Evolutionary conservation across 225 moss, liverwort and hornwort species (phyloP), one percentile per base, ranked within the genome.

Genomic region (Marchantia paleacea): DNA sequence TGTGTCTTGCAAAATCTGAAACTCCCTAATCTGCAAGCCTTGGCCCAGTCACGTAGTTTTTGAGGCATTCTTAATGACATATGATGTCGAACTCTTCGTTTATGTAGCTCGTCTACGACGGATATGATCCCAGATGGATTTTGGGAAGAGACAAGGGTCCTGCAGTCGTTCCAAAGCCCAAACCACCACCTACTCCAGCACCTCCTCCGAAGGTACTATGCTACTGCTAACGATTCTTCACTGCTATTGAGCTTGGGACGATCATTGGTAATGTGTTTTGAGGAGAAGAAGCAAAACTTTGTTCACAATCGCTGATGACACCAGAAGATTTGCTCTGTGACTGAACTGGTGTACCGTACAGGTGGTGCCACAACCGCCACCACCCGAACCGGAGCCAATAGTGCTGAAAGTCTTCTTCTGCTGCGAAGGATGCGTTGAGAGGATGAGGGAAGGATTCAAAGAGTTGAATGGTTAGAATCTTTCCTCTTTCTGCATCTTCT

Each of bases 111-210:
- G 73, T 72, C 58, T 87, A 87, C 71, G 86, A 87, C 1, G 86
- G 86, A 28, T 87, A 87, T 65, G 86, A 87, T 30, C 86, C 86
- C 0, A 20, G 28, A 4, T 87, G 86, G 86, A 54, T 87, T 0
- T 20, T 87, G 62, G 86, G 86, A 39, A 68, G 66, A 25, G 81
- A 87, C 84, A 87, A 87, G 60, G 86, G 86, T 13, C 86, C 86
- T 65, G 81, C 86, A 1, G 80, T 87, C 1, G 86, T 83, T 53
- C 77, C 76, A 50, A 87, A 87, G 58, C 84, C 83, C 14, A 87
- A 87, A 68, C 81, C 81, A 18, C 67, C 83, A 16, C 70, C 86
- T 1, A 48, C 20, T 15, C 80, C 80, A 48, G 26, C 55, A 0
- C 61, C 30, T 65, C 47, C 54, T 8, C 79, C 79, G 50, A 64